A percentile compares a stretch with the other conserved stretches of the same genome.
Conservation (phyloP, 2,329 filamentous ascomycete genomes). For the Trichoderma sp. region DNA sequence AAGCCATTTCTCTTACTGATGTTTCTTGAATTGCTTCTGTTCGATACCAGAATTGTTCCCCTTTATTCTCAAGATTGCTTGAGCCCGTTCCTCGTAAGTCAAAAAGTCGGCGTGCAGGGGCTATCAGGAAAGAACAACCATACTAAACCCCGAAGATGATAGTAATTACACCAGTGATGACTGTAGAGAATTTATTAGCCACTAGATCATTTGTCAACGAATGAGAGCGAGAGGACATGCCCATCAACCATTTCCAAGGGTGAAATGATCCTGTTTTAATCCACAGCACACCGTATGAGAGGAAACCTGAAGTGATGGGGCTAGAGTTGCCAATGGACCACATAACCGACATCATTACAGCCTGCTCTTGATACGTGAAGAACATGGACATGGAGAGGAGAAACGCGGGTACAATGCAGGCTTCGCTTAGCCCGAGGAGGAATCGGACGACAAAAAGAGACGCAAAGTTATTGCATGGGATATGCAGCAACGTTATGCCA, state of each 20-base stretch:
- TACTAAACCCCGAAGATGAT: slow-evolving; percentile 26
- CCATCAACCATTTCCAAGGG: slow-evolving; percentile 44
- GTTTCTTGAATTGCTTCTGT: slow-evolving; percentile 37
- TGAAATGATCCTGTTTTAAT: slow-evolving; percentile 39
- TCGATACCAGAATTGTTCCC: slow-evolving; percentile 37
- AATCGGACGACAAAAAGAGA: slow-evolving; percentile 34
- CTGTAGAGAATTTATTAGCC: slow-evolving; percentile 1
- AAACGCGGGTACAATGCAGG: slow-evolving; percentile 28
- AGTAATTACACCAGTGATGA: slow-evolving; percentile 25
- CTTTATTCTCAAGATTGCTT: slow-evolving; percentile 36
- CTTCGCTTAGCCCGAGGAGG: slow-evolving; percentile 32
- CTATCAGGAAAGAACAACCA: slow-evolving; percentile 21
- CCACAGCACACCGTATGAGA: slow-evolving; percentile 36
- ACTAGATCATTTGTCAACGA: not conserved
- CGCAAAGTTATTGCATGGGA: slow-evolving; percentile 30
- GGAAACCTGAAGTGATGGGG: slow-evolving; percentile 35
- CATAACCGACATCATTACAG: slow-evolving; percentile 40
- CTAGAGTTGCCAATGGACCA: slow-evolving; percentile 41
- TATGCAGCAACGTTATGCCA: slow-evolving; percentile 34
- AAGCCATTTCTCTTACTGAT: too few species aligned
- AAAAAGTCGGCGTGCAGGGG: slow-evolving; percentile 27
- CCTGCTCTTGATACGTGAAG: slow-evolving; percentile 40
- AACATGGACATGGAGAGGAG: slow-evolving; percentile 37
- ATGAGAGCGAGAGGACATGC: slow-evolving; percentile 22
- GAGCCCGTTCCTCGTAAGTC: slow-evolving; percentile 29